Conservation (phyloP, 805 yeast species). For the Wickerhamomyces alni region DNA sequence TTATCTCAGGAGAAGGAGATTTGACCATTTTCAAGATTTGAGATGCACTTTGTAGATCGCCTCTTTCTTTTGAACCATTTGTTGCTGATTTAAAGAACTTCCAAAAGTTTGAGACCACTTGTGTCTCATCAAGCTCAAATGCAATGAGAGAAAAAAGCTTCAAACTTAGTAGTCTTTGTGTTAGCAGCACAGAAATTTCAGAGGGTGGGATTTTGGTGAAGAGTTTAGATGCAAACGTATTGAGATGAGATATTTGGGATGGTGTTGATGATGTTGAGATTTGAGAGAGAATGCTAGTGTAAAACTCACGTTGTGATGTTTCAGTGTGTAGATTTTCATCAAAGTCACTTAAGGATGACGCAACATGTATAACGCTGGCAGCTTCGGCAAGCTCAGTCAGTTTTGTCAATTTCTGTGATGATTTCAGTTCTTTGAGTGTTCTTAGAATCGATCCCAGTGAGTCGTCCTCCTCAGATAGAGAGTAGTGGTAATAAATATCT, state of each 20-base stretch:
- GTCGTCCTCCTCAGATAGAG: too few species aligned
- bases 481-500: neutral
- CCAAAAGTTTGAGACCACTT: constrained; percentile 31
- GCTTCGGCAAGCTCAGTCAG: neutral
- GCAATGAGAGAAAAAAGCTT: constrained; percentile 24
- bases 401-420: neutral
- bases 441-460: neutral
- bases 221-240: neutral
- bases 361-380: neutral
- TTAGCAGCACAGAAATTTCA: constrained; percentile 4
- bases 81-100: constrained; percentile 36
- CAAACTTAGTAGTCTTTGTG: constrained; percentile 24
- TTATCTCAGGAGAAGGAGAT: constrained; percentile 9
- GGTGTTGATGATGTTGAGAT: neutral
- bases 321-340: neutral
- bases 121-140: constrained; percentile 5
- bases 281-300: neutral
- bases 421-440: neutral
- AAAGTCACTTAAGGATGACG: neutral
- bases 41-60: constrained; percentile 33
- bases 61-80: constrained; percentile 32
- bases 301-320: neutral
- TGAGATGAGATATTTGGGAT: neutral
- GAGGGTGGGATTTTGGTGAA: neutral
- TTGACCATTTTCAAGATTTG: constrained; percentile 20